Conservation (phyloP, 768 basidiomycete genomes). For the Boletus eberwhitei region DNA sequence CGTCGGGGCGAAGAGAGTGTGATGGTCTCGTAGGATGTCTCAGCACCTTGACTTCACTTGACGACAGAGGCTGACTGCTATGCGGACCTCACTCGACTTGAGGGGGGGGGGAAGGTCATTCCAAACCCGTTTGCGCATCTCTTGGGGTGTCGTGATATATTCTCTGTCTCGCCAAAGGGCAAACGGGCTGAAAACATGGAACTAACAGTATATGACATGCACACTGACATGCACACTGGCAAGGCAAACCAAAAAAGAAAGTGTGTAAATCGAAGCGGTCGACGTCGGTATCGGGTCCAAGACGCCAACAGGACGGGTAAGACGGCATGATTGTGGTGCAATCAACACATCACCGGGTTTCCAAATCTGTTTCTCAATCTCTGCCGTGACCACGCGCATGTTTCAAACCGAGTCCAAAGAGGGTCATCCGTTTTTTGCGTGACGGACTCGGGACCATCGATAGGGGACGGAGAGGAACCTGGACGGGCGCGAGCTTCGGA, state of each 20-base stretch:
- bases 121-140: neutral
- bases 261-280: neutral
- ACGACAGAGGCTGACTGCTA: neutral
- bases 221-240: neutral
- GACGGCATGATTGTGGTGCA: neutral
- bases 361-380: neutral
- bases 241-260: neutral
- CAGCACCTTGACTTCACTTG: neutral
- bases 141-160: neutral
- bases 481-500: constrained; percentile 33
- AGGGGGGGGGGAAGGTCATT: neutral
- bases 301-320: neutral
- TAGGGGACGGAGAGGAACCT: constrained; percentile 30
- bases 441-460: constrained; percentile 22
- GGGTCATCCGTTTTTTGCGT: constrained; percentile 11
- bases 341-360: neutral
- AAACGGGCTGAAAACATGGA: constrained; percentile 17
- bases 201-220: constrained; percentile 3
- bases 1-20: neutral
- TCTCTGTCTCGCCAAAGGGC: neutral
- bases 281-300: neutral
- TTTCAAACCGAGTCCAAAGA: constrained; percentile 24
- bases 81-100: neutral
- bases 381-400: neutral
- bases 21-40: too few relatives aligned